Evolutionary conservation across 306 rosid species (phyloP).

Genomic region (Lagenaria siceraria): DNA sequence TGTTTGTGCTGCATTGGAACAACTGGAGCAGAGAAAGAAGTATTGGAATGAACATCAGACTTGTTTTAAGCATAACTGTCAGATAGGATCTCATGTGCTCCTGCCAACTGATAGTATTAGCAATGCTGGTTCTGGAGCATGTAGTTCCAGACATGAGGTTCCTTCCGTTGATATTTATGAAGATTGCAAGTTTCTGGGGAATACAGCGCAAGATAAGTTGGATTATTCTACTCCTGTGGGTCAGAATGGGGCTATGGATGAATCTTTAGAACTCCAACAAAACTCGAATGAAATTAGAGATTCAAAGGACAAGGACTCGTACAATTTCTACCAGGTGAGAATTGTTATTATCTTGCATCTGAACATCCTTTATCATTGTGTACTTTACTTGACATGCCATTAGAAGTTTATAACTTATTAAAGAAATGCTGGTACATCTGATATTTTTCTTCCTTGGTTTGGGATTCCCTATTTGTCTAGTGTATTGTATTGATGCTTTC

Average conservation of each 20-base stretch:
- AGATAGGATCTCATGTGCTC: constrained; percentile 18
- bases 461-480: not conserved
- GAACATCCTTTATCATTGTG: not conserved
- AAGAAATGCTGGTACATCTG: not conserved
- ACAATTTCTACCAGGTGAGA: constrained; percentile 80
- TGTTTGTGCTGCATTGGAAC: constrained; percentile 90
- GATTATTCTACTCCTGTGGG: constrained; percentile 18
- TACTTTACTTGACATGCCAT: not conserved
- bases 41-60: constrained; percentile 63
- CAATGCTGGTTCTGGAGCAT: constrained; percentile 26
- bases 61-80: constrained; percentile 14
- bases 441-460: not conserved
- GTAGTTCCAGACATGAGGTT: constrained; percentile 21
- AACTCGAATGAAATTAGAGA: constrained; percentile 25
- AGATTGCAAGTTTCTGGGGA: constrained; percentile 14
- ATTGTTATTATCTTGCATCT: not conserved
- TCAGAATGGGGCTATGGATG: constrained; percentile 28
- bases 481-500: not conserved
- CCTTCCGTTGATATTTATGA: constrained; percentile 24
- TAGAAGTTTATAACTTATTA: not conserved
- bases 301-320: constrained; percentile 45
- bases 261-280: constrained; percentile 26
- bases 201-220: not conserved
- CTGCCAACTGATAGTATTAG: constrained; percentile 17
- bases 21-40: constrained; percentile 70